Percentiles rank a stretch among this genome's conserved stretches.
phyloP scores from a whole-genome alignment of 129 eudicot genomes.

The Centrapalus pauciflorus region DNA sequence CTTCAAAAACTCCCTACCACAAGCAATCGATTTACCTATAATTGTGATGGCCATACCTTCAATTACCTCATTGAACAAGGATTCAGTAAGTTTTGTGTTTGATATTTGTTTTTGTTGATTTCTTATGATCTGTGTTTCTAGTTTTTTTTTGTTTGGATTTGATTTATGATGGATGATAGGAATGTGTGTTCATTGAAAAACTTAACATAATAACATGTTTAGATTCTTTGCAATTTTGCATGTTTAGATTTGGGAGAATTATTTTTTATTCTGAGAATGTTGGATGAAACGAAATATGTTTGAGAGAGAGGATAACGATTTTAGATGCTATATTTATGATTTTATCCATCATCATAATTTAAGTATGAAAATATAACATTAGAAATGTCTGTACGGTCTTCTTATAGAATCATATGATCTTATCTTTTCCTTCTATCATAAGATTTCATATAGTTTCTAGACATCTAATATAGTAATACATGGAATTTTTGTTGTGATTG shows the following conservation, averaged over 20 bases:
- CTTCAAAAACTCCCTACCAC: constrained; percentile 31
- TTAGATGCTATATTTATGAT: neutral
- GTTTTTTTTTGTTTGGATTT: neutral
- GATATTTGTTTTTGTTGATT: neutral
- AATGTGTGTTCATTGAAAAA: neutral
- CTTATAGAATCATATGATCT: no score
- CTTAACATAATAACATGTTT: neutral
- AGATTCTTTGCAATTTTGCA: neutral
- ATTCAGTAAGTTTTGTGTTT: constrained; percentile 20
- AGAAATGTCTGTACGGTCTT: no score
- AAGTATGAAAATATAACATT: no score
- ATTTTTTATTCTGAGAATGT: neutral
- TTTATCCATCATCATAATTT: neutral
- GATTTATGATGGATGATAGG: neutral
- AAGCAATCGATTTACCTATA: constrained; percentile 25
- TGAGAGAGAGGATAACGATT: neutral
- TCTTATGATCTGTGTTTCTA: neutral
- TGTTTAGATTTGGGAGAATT: neutral
- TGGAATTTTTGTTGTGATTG: neutral
- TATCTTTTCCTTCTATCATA: neutral
- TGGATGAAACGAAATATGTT: neutral
- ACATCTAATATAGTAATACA: neutral
- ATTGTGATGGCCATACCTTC: constrained; percentile 39
- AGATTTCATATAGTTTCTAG: neutral
- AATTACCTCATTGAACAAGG: constrained; percentile 29